Base-by-base conservation (phyloP, 305 asterid genomes). In the Fraxinus dipetala region DNA sequence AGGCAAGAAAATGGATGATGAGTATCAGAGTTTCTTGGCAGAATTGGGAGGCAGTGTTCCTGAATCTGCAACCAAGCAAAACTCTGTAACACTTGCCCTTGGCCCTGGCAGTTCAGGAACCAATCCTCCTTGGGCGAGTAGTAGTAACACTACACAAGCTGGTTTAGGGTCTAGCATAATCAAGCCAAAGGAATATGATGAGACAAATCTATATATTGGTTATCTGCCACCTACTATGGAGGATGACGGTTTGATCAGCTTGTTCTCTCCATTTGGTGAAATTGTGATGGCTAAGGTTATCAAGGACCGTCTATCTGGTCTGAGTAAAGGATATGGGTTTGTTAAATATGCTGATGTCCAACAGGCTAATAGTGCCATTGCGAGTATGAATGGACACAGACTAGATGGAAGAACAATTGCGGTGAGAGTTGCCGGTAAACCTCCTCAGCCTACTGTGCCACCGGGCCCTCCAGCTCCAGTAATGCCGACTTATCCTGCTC, bases 271-370 rank as follows among this genome's bases (percentile, higher is more conserved):
- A 20, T 94, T 91, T 80, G 99, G 99, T 81, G 97, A 93, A 51
- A 95, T 94, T 79, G 99, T 94, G 86, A 95, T 93, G 99, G 97
- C 97, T 13, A 95, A 95, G 89, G 98, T 95, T 85, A 92, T 95
- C 78, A 95, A 91, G 89, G 99, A 95, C 84, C 92, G 97, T 0
- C 87, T 85, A 0, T 83, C 92, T 83, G 91, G 93, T 78, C 82
- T 87, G 85, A 94, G 97, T 86, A 95, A 95, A 84, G 99, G 99
- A 61, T 95, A 95, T 16, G 99, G 97, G 40, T 95, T 95, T 84
- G 99, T 95, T n/a, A 95, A 95, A 90, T 95, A 91, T 87, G 90
- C 94, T 2, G 94, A 95, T 88, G 92, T 87, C 51, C 93, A 92
- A 82, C 96, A 90, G 89, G 99, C 99, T 38, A 95, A 91, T 84